Evolutionary conservation across 2,329 filamentous ascomycete genomes (phyloP), one percentile per base, ranked within the genome.

Genomic region (Penicillium sclerotigenum): DNA sequence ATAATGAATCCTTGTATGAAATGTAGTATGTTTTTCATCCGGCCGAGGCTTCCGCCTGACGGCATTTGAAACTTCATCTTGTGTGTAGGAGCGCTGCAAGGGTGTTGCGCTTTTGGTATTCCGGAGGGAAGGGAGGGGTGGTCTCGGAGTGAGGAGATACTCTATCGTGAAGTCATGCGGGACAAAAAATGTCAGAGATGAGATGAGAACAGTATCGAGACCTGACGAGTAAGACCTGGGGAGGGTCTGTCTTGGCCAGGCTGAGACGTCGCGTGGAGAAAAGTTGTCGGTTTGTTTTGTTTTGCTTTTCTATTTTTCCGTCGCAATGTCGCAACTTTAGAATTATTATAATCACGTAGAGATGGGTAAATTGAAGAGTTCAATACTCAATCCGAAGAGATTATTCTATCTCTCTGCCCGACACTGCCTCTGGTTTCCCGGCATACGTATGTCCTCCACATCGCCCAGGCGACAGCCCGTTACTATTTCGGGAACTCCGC

Each of bases 21-120:
- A 68, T 87, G 84, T 37, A 82, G 69, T 40, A 77, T 72, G 42
- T 80, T 80, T 71, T 86, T 87, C 64, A 77, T 78, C 66, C 81
- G 79, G 61, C 83, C 81, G 29, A 81, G 73, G 62, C 79, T 74
- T 42, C 76, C 75, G 49, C 64, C 64, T 36, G 71, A 72, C 18
- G 67, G 64, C 50, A 72, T 53, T 46, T 52, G 61, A 28, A 66
- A 54, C 56, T 54, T 65, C 68, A 73, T 69, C 36, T 57, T 63
- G 47, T 22, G 24, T 49, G 48, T 33, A 43, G 36, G 20, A 24
- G 38, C 29, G 48, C 58, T 65, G 56, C 59, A 64, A 64, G 55
- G 62, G 62, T 59, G 62, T 61, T 54, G 61, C 57, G 58, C 55
- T 55, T 41, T 60, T 48, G 20, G 37, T 45, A 47, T 33, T 42